Evolutionary conservation across 192 early-diverging fungal genomes (phyloP), one percentile per base, ranked within the genome.

Genomic region (Coemansia sp.): DNA sequence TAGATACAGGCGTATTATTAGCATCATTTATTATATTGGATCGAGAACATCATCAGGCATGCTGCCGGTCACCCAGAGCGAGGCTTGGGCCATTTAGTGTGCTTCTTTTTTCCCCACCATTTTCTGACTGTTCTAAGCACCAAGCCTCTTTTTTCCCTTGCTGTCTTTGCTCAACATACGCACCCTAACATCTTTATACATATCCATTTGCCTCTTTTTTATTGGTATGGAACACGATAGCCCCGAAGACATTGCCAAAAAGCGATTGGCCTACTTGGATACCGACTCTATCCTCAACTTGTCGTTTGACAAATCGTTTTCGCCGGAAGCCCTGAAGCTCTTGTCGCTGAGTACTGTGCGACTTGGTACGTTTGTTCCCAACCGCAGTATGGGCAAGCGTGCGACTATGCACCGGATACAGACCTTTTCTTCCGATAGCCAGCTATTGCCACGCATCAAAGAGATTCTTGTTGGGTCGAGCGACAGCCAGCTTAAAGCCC

Each of bases 241-340:
- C 0, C 64, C 60, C 6, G 48, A 38, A 11, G 62, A 61, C 11
- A 59, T 34, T 20, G 55, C 59, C 24, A 73, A 51, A 28, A 65
- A 57, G 28, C 63, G 63, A 33, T 60, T 73, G 59, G 37, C 66
- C 34, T 66, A 67, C 23, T 56, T 70, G n/a, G 70, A 78, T 33
- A 78, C 70, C 10, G 67, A 66, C 60, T 73, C 67, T 20, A 78
- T 70, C 42, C 66, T 78, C 34, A 67, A 71, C 18, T 46, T 78
- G 56, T 64, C 70, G 13, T 60, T 78, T 46, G 76, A 78, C 55
- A 65, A 56, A 31, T 51, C 74, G 33, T 59, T 63, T 24, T 62
- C 38, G 34, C 34, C 53, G n/a, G 56, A 51, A 38, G 38, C 23
- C 23, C 48, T 20, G 28, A 65, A 37, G 26, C 14, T 55, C 9